Conservation (phyloP, 371 early-diverging fungal species). For the Saksenaea vasiformis region DNA sequence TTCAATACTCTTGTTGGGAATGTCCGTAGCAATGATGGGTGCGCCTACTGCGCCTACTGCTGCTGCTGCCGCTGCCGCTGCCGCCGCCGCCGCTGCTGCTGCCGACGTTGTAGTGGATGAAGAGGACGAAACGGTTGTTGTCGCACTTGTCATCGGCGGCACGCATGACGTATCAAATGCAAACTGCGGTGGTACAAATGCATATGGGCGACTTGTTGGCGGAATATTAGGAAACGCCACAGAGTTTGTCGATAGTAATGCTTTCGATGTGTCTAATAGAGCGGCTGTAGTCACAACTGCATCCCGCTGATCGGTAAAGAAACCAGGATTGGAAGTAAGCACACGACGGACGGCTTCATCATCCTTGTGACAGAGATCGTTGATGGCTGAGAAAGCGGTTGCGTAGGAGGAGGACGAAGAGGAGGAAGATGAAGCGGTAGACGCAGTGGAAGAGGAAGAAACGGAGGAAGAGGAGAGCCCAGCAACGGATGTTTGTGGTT, state of each 20-base stretch:
- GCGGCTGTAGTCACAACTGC: background rate
- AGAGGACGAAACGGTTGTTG: background rate
- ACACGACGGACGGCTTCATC: background rate
- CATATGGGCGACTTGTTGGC: background rate
- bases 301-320: constrained; percentile 14
- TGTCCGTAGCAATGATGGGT: constrained; percentile 18
- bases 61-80: constrained; percentile 30
- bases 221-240: background rate
- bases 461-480: background rate
- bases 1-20: constrained; percentile 34
- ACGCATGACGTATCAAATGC: constrained; percentile 11
- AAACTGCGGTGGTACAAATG: constrained; percentile 5
- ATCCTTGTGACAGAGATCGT: constrained; percentile 24
- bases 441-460: background rate
- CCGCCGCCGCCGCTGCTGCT: constrained; percentile 26
- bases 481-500: constrained; percentile 15
- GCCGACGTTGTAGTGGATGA: constrained; percentile 23
- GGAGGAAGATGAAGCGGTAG: background rate
- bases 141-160: background rate
- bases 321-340: background rate
- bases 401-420: constrained; percentile 9
- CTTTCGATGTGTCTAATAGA: background rate
- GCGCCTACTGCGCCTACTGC: constrained; percentile 38
- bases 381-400: constrained; percentile 32
- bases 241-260: background rate